phyloP scores from a whole-genome alignment of 2,329 filamentous ascomycete genomes.

The Aspergillus sojae region DNA sequence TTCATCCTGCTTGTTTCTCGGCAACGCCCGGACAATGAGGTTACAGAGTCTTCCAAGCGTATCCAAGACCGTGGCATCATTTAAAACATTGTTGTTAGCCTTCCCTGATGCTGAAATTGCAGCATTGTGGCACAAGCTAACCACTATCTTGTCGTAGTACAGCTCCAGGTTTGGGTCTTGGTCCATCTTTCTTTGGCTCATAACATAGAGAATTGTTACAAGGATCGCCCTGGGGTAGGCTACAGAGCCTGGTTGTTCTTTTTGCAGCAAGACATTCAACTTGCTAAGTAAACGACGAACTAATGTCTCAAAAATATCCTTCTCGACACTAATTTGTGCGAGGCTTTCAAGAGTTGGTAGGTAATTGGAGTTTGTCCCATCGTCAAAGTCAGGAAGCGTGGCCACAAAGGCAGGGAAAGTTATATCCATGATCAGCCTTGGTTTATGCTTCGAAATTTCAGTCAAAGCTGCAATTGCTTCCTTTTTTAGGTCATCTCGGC shows the following conservation, averaged over 20 bases:
- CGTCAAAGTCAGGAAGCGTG: conserved; percentile 60
- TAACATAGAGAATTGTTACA: conserved; percentile 63
- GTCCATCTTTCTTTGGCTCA: conserved; percentile 54
- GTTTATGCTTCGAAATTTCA: conserved; percentile 64
- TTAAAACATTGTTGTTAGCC: conserved; percentile 43
- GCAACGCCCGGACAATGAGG: conserved; percentile 59
- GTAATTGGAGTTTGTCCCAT: conserved; percentile 51
- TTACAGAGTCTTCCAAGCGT: conserved; percentile 64
- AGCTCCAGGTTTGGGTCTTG: conserved; percentile 46
- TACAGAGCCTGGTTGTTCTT: conserved; percentile 48
- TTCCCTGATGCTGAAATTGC: conserved; percentile 39
- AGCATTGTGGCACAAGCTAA: conserved; percentile 45
- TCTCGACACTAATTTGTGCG: conserved; percentile 65
- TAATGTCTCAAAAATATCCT: conserved; percentile 65
- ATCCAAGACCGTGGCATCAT: conserved; percentile 58
- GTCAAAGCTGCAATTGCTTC: conserved; percentile 62
- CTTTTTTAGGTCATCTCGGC: conserved; percentile 60
- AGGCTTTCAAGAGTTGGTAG: conserved; percentile 63
- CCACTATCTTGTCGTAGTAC: conserved; percentile 56
- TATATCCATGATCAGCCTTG: conserved; percentile 64
- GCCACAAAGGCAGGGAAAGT: conserved; percentile 69
- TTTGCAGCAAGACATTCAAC: conserved; percentile 58
- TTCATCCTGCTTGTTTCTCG: conserved; percentile 54
- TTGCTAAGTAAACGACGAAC: conserved; percentile 66
- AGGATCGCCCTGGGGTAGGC: conserved; percentile 63